Percentiles rank a stretch among this genome's conserved stretches.
Evolutionary conservation across 2,329 filamentous ascomycete species (phyloP).

Genomic region (Fusarium bactridioides): DNA sequence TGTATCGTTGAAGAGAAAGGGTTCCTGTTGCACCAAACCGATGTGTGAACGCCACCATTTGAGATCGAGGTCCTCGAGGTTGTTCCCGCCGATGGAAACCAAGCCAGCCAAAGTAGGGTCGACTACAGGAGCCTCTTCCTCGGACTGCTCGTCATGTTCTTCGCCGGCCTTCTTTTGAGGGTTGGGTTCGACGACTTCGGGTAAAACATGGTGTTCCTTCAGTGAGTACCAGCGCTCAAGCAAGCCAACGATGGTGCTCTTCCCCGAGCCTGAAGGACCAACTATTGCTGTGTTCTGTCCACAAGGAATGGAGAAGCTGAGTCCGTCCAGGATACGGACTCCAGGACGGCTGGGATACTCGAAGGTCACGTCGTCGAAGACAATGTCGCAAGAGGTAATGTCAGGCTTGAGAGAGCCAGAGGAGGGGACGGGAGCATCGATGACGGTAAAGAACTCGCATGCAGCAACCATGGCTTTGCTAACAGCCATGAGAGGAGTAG

Average conservation of each 20-base stretch:
- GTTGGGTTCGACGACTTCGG: conserved; percentile 1
- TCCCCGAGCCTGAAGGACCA: conserved; percentile 72
- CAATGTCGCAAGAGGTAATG: conserved; percentile 49
- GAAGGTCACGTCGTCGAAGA: conserved; percentile 50
- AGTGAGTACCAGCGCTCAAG: conserved; percentile 70
- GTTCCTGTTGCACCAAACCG: conserved; percentile 62
- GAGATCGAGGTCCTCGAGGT: conserved; percentile 28
- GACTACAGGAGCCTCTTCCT: neutral
- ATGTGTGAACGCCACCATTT: conserved; percentile 37
- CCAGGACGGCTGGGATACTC: conserved; percentile 35
- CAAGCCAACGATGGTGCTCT: conserved; percentile 73
- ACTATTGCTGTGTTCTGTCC: conserved; percentile 74
- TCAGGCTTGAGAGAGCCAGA: conserved; percentile 38
- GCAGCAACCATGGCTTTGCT: conserved; percentile 43
- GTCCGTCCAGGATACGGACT: conserved; percentile 47
- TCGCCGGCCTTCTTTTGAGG: neutral
- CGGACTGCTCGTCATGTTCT: neutral
- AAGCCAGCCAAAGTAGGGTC: neutral
- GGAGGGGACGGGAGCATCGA: conserved; percentile 37
- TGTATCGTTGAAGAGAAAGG: conserved; percentile 62
- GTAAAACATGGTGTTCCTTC: conserved; percentile 19
- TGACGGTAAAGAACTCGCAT: conserved; percentile 42
- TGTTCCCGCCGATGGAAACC: neutral
- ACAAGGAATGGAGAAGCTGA: conserved; percentile 62
- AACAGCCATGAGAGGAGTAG: conserved; percentile 50